These are phyloP conservation scores for Plasmodium coatneyi DNA, from an alignment of 169 alveolate species.

Conservation along the genomic window DNA sequence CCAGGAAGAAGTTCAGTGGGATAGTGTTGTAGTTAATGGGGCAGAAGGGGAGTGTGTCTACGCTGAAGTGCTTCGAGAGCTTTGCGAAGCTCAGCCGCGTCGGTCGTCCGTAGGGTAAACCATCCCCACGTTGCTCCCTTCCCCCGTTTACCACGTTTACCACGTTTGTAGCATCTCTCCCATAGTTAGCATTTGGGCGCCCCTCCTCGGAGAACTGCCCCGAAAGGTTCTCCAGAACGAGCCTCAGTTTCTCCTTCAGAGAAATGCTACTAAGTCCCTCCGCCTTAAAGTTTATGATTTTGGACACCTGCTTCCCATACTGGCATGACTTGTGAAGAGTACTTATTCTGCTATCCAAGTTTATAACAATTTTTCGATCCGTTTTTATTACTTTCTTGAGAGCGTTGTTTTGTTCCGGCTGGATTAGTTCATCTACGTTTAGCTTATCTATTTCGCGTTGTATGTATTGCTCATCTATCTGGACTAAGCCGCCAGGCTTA, in stretches of 20 bases:
- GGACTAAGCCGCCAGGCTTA: neutral
- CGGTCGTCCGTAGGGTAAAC: neutral
- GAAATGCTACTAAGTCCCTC: slow-evolving; percentile 58
- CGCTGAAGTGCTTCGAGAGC: slow-evolving; percentile 28
- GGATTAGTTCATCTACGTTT: slow-evolving; percentile 19
- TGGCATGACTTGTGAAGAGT: slow-evolving; percentile 50
- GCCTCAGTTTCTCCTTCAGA: slow-evolving; percentile 19
- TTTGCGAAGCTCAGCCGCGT: slow-evolving; percentile 7
- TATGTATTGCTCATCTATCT: slow-evolving; percentile 39
- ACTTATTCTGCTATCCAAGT: slow-evolving; percentile 38
- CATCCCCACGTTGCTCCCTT: neutral
- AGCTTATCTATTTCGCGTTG: slow-evolving; percentile 56
- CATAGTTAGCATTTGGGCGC: too few species aligned
- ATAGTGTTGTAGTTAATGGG: slow-evolving; percentile 43
- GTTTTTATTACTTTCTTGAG: slow-evolving; percentile 46
- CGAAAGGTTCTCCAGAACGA: slow-evolving; percentile 14
- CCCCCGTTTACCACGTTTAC: neutral
- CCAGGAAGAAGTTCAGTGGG: slow-evolving; percentile 31
- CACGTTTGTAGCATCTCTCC: neutral
- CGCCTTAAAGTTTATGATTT: slow-evolving; percentile 50
- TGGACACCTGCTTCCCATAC: slow-evolving; percentile 56
- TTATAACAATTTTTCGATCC: slow-evolving; percentile 11
- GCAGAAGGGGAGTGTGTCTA: slow-evolving; percentile 20
- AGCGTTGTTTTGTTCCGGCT: slow-evolving; percentile 56
- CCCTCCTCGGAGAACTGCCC: neutral